phyloP scores from a whole-genome alignment of 495 filamentous ascomycete species.

The Lindgomyces ingoldianus region DNA sequence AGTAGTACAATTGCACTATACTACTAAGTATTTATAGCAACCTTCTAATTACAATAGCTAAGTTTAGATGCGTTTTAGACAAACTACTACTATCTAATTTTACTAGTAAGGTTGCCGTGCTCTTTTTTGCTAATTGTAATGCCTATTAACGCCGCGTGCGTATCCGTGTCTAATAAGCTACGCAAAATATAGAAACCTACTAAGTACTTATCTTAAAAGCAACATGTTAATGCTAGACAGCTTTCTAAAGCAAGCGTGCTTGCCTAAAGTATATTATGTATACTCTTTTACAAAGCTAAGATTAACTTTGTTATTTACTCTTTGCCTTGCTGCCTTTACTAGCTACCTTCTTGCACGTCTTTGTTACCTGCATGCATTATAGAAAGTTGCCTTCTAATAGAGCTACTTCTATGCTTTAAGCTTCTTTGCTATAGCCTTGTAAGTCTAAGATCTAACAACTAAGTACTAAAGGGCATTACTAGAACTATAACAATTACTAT shows the following conservation, averaged over 20 bases:
- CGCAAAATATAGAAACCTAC: background rate
- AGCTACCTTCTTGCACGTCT: background rate
- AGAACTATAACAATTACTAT: background rate
- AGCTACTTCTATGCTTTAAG: background rate
- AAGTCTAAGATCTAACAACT: background rate
- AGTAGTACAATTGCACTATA: slow-evolving; percentile 2
- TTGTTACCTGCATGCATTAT: background rate
- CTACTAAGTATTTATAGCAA: background rate
- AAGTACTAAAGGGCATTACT: background rate
- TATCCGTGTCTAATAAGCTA: background rate
- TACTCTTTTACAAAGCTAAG: background rate
- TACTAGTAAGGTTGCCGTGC: background rate
- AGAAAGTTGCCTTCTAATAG: background rate
- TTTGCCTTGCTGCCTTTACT: background rate
- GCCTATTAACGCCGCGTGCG: background rate
- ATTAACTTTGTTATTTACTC: background rate
- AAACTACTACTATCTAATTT: background rate
- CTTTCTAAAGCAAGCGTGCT: background rate
- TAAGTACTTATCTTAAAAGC: background rate
- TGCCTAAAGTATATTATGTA: background rate
- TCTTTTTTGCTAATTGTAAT: background rate
- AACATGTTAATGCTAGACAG: background rate
- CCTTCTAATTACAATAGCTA: background rate
- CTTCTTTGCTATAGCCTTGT: background rate
- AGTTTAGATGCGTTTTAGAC: background rate